Conservation (phyloP, 139 green algal species). For the Chlamydomonas incerta region DNA sequence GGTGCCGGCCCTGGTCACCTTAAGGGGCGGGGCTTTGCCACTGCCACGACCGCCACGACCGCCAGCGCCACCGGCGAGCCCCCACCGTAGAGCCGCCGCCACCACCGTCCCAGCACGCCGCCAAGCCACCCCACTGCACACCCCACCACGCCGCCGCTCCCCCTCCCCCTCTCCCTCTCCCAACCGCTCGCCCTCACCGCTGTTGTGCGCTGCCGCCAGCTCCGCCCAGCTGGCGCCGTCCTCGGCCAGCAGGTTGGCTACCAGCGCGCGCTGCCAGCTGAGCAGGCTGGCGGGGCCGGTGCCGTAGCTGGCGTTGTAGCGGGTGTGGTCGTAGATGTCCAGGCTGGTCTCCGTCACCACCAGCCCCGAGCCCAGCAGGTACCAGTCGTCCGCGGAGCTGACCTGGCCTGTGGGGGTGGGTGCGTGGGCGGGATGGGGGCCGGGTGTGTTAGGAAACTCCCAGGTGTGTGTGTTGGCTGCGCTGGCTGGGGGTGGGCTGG, state of each 20-base stretch:
- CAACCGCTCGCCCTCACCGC: slow-evolving; percentile 33
- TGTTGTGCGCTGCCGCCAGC: slow-evolving; percentile 77
- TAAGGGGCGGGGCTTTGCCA: too few relatives aligned
- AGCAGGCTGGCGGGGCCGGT: slow-evolving; percentile 57
- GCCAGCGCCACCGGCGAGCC: too few relatives aligned
- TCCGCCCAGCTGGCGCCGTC: slow-evolving; percentile 65
- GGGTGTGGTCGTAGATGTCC: slow-evolving; percentile 64
- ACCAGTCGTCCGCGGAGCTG: slow-evolving; percentile 66
- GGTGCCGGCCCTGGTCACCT: too few relatives aligned
- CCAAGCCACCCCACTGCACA: too few relatives aligned
- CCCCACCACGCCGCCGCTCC: too few relatives aligned
- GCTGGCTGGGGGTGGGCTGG: too few relatives aligned
- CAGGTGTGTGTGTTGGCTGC: too few relatives aligned
- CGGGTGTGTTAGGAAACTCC: too few relatives aligned
- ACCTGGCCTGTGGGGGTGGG: slow-evolving; percentile 44
- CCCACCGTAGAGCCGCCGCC: too few relatives aligned
- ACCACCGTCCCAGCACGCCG: too few relatives aligned
- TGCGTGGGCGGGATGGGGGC: not conserved
- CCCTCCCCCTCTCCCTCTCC: too few relatives aligned
- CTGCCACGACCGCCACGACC: too few relatives aligned
- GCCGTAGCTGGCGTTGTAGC: slow-evolving; percentile 53
- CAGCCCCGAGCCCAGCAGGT: slow-evolving; percentile 66
- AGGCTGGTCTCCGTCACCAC: slow-evolving; percentile 75
- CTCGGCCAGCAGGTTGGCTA: slow-evolving; percentile 71
- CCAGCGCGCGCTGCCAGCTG: slow-evolving; percentile 76